Evolutionary conservation across 108 stramenopile genomes (phyloP), one percentile per base, ranked within the genome.

Genomic region (Bacterosira constricta): DNA sequence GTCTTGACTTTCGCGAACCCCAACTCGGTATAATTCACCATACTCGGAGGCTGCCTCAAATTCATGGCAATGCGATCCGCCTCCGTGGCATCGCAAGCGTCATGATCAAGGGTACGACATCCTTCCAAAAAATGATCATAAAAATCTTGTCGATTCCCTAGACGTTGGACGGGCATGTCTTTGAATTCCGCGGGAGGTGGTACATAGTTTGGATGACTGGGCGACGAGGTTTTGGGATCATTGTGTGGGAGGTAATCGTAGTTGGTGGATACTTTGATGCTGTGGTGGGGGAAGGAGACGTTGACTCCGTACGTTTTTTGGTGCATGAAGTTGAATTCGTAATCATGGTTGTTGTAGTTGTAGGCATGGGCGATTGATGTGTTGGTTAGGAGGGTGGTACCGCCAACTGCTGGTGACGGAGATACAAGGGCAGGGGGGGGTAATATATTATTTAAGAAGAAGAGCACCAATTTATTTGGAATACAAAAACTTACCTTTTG

Each of bases 1-100:
- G 88, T 81, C 15, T 46, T 45, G 18, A 84, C 74, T 47, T 89
- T 88, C 36, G 52, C 17, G 66, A 83, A 92, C 45, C 94, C 94
- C 37, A 75, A 27, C 26, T 86, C 62, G 6, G 94, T 95, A 61
- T 82, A 86, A 36, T 86, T 86, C 46, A 85, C 21, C 75, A 80
- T 75, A 5, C 62, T 39, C 36, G 13, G 26, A 17, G 79, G 75
- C 25, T 79, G 79, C 0, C 67, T 29, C 18, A 39, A 15, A 44
- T 59, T 82, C 82, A 80, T 79, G 20, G 37, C 69, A 30, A 90
- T 75, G 0, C 86, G 86, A 37, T 80, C 83, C n/a, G 45, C 23
- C 41, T 90, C 86, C 37, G 63, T 84, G 25, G 73, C 25, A 9
- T 44, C 45, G 34, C 75, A 72, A 25, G 31, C 39, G 6, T 62